These are phyloP conservation scores for Thelephora aurantiotincta DNA, from an alignment of 768 basidiomycete species.

Conservation along the genomic window DNA sequence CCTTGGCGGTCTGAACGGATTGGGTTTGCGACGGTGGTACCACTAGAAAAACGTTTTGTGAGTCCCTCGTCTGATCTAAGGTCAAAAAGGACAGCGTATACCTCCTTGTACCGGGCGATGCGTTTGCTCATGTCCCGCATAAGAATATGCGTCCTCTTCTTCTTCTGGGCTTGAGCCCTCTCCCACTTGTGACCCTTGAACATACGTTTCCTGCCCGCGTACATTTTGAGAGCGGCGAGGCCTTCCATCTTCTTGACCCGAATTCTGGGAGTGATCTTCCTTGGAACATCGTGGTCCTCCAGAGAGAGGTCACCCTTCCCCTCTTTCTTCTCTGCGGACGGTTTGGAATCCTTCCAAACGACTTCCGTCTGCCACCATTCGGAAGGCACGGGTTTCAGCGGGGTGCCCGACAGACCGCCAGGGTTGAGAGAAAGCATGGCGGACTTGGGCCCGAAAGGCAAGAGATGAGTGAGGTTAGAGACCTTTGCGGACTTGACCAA, in stretches of 20 bases:
- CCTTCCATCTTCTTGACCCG: conserved; percentile 7
- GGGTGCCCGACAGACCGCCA: neutral
- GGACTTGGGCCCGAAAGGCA: conserved; percentile 60
- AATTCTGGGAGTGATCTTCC: conserved; percentile 5
- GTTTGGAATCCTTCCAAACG: conserved; percentile 8
- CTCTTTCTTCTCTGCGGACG: conserved; percentile 1
- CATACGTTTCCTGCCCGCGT: conserved; percentile 69
- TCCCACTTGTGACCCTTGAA: conserved; percentile 93
- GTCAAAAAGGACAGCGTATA: conserved; percentile 13
- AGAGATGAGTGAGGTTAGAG: conserved; percentile 35
- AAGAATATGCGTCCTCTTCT: conserved; percentile 35
- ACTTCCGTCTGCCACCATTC: conserved; percentile 20
- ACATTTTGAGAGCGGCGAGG: conserved; percentile 39
- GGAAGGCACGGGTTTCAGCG: neutral
- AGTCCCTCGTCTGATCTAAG: neutral
- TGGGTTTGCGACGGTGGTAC: conserved; percentile 7
- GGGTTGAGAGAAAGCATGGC: conserved; percentile 11
- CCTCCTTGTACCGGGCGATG: conserved; percentile 51
- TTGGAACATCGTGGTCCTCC: conserved; percentile 16
- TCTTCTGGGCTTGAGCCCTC: conserved; percentile 33
- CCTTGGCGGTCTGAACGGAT: conserved; percentile 3
- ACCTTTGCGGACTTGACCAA: conserved; percentile 58
- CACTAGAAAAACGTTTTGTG: conserved; percentile 2
- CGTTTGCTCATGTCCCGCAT: conserved; percentile 60
- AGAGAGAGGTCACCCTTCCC: conserved; percentile 4